Percentiles rank a stretch among this genome's conserved stretches.
phyloP scores from a whole-genome alignment of 129 eudicot species.

The Smallanthus sonchifolius region DNA sequence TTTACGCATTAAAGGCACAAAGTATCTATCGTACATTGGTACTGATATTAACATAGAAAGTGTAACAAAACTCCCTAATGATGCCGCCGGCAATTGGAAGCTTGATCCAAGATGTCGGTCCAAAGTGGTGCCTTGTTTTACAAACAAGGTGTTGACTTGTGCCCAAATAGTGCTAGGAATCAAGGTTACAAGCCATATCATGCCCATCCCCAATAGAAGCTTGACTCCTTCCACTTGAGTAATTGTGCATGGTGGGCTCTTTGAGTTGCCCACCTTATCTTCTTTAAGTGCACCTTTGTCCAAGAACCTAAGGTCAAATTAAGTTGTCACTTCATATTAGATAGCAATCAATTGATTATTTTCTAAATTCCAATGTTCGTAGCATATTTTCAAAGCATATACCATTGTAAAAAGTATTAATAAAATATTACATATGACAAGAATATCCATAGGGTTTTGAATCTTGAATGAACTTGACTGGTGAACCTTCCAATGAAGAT shows the following conservation, averaged over 20 bases:
- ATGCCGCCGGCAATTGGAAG: conserved; percentile 82
- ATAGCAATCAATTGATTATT: not conserved
- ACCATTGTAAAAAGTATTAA: not conserved
- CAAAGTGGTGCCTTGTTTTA: conserved; percentile 91
- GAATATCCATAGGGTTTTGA: conserved; percentile 1
- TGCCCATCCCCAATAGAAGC: conserved; percentile 75
- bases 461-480: conserved; percentile 17
- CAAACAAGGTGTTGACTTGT: conserved; percentile 92
- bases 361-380: not conserved
- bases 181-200: conserved; percentile 76
- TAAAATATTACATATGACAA: not conserved
- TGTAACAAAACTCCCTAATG: conserved; percentile 76
- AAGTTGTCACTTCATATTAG: not conserved
- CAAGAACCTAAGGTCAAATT: conserved; percentile 57
- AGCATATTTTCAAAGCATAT: too few species aligned
- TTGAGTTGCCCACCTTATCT: conserved; percentile 19
- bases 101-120: conserved; percentile 59
- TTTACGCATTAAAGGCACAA: conserved; percentile 68
- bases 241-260: conserved; percentile 63
- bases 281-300: conserved; percentile 81
- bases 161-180: conserved; percentile 96
- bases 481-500: conserved; percentile 26
- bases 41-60: conserved; percentile 64
- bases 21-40: conserved; percentile 69
- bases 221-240: conserved; percentile 90